phyloP scores from a whole-genome alignment of 192 early-diverging fungal genomes.

The Umbelopsis vinacea region DNA sequence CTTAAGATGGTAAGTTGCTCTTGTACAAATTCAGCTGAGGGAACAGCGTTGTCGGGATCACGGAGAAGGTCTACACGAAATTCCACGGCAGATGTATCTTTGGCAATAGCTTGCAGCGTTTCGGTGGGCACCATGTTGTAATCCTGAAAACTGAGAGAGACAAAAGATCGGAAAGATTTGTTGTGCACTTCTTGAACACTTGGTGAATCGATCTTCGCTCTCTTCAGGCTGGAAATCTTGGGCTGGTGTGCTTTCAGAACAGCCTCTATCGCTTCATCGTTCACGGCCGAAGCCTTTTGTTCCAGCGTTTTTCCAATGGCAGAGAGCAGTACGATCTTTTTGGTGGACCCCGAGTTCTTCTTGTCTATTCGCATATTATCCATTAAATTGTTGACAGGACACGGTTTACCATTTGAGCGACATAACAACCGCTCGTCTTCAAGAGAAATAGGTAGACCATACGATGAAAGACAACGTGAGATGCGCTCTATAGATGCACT shows the following conservation, averaged over 20 bases:
- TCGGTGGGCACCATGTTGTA: conserved; percentile 49
- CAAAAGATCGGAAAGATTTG: conserved; percentile 66
- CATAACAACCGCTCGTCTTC: conserved; percentile 67
- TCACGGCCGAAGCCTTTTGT: conserved; percentile 75
- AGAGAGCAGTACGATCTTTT: conserved; percentile 84
- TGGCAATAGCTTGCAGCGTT: conserved; percentile 59
- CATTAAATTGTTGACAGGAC: conserved; percentile 80
- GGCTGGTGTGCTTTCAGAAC: conserved; percentile 9
- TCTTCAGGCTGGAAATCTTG: not conserved
- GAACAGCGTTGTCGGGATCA: conserved; percentile 39
- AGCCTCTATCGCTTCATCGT: conserved; percentile 71
- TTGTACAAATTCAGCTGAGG: conserved; percentile 63
- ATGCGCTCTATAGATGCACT: conserved; percentile 82
- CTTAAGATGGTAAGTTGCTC: conserved; percentile 78
- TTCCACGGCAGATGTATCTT: conserved; percentile 86
- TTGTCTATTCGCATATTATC: conserved; percentile 91
- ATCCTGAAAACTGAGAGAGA: conserved; percentile 78
- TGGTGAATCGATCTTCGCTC: not conserved
- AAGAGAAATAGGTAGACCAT: conserved; percentile 83
- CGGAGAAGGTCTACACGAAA: conserved; percentile 87
- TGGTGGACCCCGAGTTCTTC: conserved; percentile 88
- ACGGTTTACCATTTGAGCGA: conserved; percentile 55
- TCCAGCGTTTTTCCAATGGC: conserved; percentile 85
- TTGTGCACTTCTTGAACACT: conserved; percentile 4
- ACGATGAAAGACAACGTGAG: conserved; percentile 76